Evolutionary conservation across 2,329 filamentous ascomycete species (phyloP), one percentile per base, ranked within the genome.

Genomic region (Pseudopithomyces maydicus): DNA sequence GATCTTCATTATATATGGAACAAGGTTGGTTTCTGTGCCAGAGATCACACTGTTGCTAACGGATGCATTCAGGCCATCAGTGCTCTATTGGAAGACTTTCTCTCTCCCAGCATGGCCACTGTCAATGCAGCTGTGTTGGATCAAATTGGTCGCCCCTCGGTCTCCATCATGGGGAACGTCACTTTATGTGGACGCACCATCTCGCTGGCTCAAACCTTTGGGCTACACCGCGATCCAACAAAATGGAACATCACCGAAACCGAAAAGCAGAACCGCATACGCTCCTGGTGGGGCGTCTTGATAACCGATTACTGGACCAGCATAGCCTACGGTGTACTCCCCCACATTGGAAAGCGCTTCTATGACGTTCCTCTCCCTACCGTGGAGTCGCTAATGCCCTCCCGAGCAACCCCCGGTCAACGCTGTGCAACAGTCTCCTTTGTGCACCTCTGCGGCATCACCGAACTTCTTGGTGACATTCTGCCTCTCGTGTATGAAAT

Each of bases 231-330:
- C 26, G 81, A 85, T 61, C 81, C 82, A 12, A 79, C 78, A 3
- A 76, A 78, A 54, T 85, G 83, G 83, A 81, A 80, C 44, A 76
- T 84, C 1, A 79, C 80, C 1, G 75, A 75, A 1, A 72, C 76
- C 33, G 83, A 85, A 59, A 85, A 84, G 61, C 76, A 79, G 8
- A 71, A 82, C 15, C 77, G 84, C 6, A 80, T 82, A 29, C 79
- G 81, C 2, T 68, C 84, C 2, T 85, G 83, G 81, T 85, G 84
- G 84, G 82, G 80, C 5, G 80, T 85, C 2, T 74, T 85, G 2
- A 82, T 85, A 38, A 82, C 84, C 55, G 83, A 85, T 67, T 78
- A 82, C 39, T 86, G 83, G 82, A 79, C 82, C 52, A 84, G 82
- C 61, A 80, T 84, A 52, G 82, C 81, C 4, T 83, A 85, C 62